Conservation (phyloP, 176 grass and related monocot species). For the Carex myosuroides region DNA sequence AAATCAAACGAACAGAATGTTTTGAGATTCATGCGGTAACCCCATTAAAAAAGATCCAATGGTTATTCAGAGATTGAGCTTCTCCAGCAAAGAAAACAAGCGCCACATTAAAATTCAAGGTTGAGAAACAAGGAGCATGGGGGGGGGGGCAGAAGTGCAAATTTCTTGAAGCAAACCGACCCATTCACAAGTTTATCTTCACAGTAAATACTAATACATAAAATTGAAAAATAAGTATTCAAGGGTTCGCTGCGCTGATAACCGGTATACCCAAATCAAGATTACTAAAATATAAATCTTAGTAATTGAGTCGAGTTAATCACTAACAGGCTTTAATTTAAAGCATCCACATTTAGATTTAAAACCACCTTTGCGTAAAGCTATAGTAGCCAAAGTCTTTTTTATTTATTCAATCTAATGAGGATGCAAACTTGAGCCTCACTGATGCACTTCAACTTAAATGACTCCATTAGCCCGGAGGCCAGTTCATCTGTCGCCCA, state of each 20-base stretch:
- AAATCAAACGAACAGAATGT: background rate
- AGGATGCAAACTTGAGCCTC: background rate
- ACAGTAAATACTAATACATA: background rate
- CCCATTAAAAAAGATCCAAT: background rate
- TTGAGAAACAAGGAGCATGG: background rate
- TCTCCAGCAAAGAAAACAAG: background rate
- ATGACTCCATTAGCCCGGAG: slow-evolving; percentile 49
- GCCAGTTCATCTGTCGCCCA: slow-evolving; percentile 89
- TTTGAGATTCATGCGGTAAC: background rate
- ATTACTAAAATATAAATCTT: background rate
- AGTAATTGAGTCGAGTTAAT: background rate
- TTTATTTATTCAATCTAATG: background rate
- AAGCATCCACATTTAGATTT: background rate
- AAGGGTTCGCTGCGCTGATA: background rate
- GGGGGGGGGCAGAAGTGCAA: background rate
- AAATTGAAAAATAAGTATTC: background rate
- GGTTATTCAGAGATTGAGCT: background rate
- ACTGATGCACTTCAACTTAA: background rate
- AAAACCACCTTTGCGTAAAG: background rate
- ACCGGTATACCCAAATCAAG: background rate
- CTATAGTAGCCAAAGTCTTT: background rate
- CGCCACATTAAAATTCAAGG: background rate
- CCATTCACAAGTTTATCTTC: background rate
- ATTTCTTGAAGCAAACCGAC: background rate
- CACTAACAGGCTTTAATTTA: slow-evolving; percentile 5